Conservation (phyloP, 768 basidiomycete genomes). For the Boletus reticuloceps region DNA sequence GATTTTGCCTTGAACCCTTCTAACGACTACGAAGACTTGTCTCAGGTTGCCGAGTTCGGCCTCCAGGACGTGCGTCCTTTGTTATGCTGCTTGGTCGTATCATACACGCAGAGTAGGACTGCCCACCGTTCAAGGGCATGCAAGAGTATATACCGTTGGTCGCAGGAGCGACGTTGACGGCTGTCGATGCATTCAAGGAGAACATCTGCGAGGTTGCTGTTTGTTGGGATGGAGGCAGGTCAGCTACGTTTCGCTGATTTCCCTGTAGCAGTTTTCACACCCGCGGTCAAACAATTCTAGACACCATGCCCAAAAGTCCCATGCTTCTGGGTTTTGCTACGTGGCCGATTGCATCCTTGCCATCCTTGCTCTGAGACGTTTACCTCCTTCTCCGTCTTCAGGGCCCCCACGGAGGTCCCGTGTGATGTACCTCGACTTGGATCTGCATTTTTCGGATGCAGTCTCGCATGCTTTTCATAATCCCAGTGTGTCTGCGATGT, state of each 20-base stretch:
- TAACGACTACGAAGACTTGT: slow-evolving; percentile 23
- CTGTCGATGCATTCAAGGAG: slow-evolving; percentile 56
- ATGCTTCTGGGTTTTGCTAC: slow-evolving; percentile 91
- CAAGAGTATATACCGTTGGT: slow-evolving; percentile 66
- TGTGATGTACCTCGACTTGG: slow-evolving; percentile 89
- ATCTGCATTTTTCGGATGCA: slow-evolving; percentile 89
- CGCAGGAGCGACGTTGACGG: slow-evolving; percentile 77
- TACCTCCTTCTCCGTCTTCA: slow-evolving; percentile 17
- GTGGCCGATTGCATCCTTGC: slow-evolving; percentile 87
- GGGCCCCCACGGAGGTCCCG: slow-evolving; percentile 44
- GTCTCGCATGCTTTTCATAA: slow-evolving; percentile 75
- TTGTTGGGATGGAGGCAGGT: slow-evolving; percentile 92
- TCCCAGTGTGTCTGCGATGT: slow-evolving; percentile 31
- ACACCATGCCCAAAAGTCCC: slow-evolving; percentile 79
- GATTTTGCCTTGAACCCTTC: slow-evolving; percentile 48
- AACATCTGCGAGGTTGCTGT: slow-evolving; percentile 60
- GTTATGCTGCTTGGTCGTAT: not conserved
- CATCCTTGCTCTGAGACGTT: slow-evolving; percentile 64
- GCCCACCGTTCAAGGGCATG: slow-evolving; percentile 72
- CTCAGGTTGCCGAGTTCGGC: slow-evolving; percentile 45
- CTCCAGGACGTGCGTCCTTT: slow-evolving; percentile 50
- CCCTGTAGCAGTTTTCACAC: not conserved
- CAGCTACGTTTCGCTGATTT: slow-evolving; percentile 4
- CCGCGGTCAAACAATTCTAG: slow-evolving; percentile 32
- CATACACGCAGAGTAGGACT: slow-evolving; percentile 54